A percentile compares a stretch with the other conserved stretches of the same genome.
Conservation (phyloP, 345 rosid species). For the Nephelium lappaceum region DNA sequence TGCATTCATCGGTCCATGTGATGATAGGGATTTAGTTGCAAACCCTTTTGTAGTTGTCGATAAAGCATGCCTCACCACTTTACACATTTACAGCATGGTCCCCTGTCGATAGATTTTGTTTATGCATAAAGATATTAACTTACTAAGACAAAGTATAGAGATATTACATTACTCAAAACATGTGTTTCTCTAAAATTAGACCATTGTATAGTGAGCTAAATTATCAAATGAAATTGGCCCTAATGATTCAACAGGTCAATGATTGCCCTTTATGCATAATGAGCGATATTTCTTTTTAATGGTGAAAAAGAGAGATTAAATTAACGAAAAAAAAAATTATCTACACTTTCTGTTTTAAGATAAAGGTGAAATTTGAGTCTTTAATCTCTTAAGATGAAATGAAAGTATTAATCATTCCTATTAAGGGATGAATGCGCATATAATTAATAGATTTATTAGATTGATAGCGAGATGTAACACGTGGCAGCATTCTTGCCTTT, state of each 20-base stretch:
- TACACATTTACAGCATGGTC: conserved; percentile 38
- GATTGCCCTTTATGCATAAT: conserved; percentile 40
- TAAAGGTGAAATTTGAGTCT: too few species aligned
- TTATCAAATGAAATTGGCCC: conserved; percentile 13
- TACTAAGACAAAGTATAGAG: not conserved
- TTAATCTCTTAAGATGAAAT: too few species aligned
- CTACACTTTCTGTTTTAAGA: too few species aligned
- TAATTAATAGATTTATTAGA: conserved; percentile 32
- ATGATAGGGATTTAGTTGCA: conserved; percentile 34
- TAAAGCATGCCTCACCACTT: conserved; percentile 49
- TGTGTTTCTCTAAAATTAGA: conserved; percentile 1
- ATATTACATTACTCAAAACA: conserved; percentile 3
- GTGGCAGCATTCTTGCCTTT: conserved; percentile 48
- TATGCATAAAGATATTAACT: not conserved
- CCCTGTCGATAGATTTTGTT: conserved; percentile 22
- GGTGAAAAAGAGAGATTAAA: too few species aligned
- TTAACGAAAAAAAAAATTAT: too few species aligned
- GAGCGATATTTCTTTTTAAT: conserved; percentile 8
- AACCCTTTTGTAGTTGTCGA: conserved; percentile 52
- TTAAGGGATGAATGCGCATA: not conserved
- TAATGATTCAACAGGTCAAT: conserved; percentile 23
- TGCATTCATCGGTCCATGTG: conserved; percentile 46
- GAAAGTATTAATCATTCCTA: too few species aligned
- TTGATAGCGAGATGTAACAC: conserved; percentile 31
- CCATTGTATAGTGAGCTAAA: not conserved